Base-by-base conservation (phyloP, 2,329 filamentous ascomycete species). In the Ascochyta viciae-villosae region DNA sequence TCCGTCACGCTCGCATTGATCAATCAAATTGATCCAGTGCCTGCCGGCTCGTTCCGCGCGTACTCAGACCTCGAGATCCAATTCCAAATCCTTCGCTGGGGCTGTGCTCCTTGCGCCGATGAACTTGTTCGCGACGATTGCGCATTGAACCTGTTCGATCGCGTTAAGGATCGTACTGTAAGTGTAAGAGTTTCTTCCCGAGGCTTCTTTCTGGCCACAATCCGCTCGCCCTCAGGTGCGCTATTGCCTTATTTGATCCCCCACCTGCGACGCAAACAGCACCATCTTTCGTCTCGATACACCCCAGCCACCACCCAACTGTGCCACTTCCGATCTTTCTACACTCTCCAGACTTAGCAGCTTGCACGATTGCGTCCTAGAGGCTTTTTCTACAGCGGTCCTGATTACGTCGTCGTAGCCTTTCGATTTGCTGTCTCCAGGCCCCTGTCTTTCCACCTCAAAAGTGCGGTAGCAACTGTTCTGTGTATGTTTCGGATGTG, bases 261-360 rank as follows among this genome's bases (percentile, higher is more conserved):
- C 59, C 53, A 39, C 43, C 42, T 56, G 47, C 53, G 53, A 56
- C 53, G 37, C 37, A 19, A 24, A 39, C 38, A 56, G 41, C 42
- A 48, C 63, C 71, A 69, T 52, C 55, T 60, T 41, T 47, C 56
- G 70, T 70, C 67, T 70, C 66, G 68, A 69, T n/a, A 33, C 64
- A 40, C 58, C 50, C 35, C 63, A 58, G 55, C 54, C 57, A 61
- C 58, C 50, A 35, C 54, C 41, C 31, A 26, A 43, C 55, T 35
- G 53, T 57, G 54, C 58, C 49, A 56, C 59, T 44, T 40, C 35
- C 44, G 27, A n/a, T 34, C 23, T 37, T 48, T 27, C 22, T 34
- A 42, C 22, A 34, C 33, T 29, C 23, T 47, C 33, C 47, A 50
- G 47, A 15, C 19, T 29, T 29, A 10, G 38, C 26, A 24, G 31